Conservation (phyloP, 2,329 filamentous ascomycete genomes). For the Fusarium subglutinans region DNA sequence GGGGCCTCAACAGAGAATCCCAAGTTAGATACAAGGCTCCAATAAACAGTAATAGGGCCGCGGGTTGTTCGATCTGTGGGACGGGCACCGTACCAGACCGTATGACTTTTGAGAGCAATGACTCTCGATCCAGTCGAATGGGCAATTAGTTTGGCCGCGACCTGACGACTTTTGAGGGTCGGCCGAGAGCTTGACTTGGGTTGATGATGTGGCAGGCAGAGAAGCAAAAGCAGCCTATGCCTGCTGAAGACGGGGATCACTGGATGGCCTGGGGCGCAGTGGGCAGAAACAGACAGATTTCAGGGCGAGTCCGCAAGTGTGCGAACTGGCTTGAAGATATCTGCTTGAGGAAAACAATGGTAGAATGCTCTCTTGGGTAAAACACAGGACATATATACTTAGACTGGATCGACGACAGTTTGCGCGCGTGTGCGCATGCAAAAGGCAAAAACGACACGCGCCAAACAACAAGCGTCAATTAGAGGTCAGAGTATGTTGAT, state of each 20-base stretch:
- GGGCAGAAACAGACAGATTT: constrained; percentile 28
- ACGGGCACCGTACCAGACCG: constrained; percentile 42
- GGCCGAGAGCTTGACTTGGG: constrained; percentile 21
- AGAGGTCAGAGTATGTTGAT: constrained; percentile 2
- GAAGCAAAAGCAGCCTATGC: constrained; percentile 13
- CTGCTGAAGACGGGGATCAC: constrained; percentile 27
- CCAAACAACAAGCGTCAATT: constrained; percentile 10
- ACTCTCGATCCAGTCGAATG: constrained; percentile 33
- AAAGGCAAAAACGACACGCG: constrained; percentile 27
- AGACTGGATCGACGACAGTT: constrained; percentile 4
- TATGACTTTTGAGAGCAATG: constrained; percentile 41
- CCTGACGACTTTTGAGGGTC: constrained; percentile 40
- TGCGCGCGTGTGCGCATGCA: constrained; percentile 41
- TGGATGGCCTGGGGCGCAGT: constrained; percentile 26
- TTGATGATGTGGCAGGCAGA: constrained; percentile 40
- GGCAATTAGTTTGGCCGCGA: constrained; percentile 31
- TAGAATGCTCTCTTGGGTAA: not conserved
- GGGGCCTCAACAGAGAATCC: constrained; percentile 34
- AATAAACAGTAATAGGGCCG: constrained; percentile 16
- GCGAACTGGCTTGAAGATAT: not conserved
- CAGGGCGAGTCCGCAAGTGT: not conserved
- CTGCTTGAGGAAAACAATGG: not conserved
- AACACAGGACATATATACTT: not conserved
- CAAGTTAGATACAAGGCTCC: constrained; percentile 22
- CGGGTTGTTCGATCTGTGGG: constrained; percentile 38